phyloP scores from a whole-genome alignment of 805 yeast species.

The Ogataea methanolica region DNA sequence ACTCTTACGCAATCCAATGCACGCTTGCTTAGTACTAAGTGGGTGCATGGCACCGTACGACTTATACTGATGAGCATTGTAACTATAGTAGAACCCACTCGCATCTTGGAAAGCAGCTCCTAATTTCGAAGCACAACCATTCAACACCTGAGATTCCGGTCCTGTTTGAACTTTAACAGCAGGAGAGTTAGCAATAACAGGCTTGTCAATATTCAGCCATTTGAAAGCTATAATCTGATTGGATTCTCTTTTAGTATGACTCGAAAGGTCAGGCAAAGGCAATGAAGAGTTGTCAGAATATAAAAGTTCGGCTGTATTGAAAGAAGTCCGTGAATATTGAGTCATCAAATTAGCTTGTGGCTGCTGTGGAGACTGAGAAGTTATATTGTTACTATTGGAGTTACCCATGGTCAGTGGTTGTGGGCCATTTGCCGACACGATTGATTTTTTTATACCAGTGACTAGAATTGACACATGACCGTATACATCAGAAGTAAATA shows the following conservation, averaged over 20 bases:
- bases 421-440: neutral
- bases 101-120: slow-evolving; percentile 34
- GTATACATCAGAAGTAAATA: slow-evolving; percentile 69
- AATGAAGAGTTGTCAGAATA: slow-evolving; percentile 35
- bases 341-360: slow-evolving; percentile 21
- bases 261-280: slow-evolving; percentile 22
- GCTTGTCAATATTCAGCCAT: slow-evolving; percentile 76
- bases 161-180: slow-evolving; percentile 38
- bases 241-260: slow-evolving; percentile 15
- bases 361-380: slow-evolving; percentile 16
- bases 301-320: slow-evolving; percentile 39
- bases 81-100: slow-evolving; percentile 36
- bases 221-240: slow-evolving; percentile 45
- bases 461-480: slow-evolving; percentile 62
- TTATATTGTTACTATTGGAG: slow-evolving; percentile 23
- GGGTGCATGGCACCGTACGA: slow-evolving; percentile 68
- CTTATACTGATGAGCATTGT: slow-evolving; percentile 55
- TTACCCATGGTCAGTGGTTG: slow-evolving; percentile 4
- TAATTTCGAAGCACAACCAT: slow-evolving; percentile 32
- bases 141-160: slow-evolving; percentile 22
- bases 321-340: slow-evolving; percentile 35
- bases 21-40: slow-evolving; percentile 60
- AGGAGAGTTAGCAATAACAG: slow-evolving; percentile 55
- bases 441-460: slow-evolving; percentile 41
- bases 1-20: slow-evolving; percentile 57